Evolutionary conservation across 768 basidiomycete species (phyloP), one percentile per base, ranked within the genome.

Genomic region (Auriculariales sp.): DNA sequence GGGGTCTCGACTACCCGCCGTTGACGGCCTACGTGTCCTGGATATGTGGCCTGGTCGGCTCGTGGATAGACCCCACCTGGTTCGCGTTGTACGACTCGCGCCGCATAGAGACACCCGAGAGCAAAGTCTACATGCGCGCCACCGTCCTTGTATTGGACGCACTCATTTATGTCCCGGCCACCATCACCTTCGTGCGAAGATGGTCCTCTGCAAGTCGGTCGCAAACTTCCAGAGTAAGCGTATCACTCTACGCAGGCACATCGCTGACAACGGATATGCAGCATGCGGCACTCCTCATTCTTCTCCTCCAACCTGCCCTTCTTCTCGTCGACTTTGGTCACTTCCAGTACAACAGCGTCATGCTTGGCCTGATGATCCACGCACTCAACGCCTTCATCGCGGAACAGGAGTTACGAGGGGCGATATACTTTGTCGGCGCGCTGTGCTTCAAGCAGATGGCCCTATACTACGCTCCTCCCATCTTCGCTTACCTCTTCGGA

Each of bases 391-490:
- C 75, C 55, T 86, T 94, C 39, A 77, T 81, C 2, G 62, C 59
- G 2, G 83, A 77, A 2, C 70, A 72, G n/a, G 93, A 97, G 59
- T 62, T 84, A 3, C 53, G 80, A 1, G 94, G 85, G 4, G 85
- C 89, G 3, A 60, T 87, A 14, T 77, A 70, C 50, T 94, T 97
- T 56, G 83, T 89, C 4, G 67, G 80, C 15, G 84, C 85, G 54
- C 72, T 98, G 19, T 77, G 83, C 3, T 93, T 94, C 72, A 95
- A 95, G 64, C 93, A 97, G 60, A 95, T 97, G 92, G 83, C 88
- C 2, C 68, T 95, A 25, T 94, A 95, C 61, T 98, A 92, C 60
- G 83, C 88, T 0, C 90, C 92, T 2, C 91, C 84, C 0, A 76
- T 97, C n/a, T 92, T 90, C 31, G 77, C 82, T 0, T 95, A 93